phyloP scores from a whole-genome alignment of 495 filamentous ascomycete genomes.

The Annulohypoxylon maeteangense region DNA sequence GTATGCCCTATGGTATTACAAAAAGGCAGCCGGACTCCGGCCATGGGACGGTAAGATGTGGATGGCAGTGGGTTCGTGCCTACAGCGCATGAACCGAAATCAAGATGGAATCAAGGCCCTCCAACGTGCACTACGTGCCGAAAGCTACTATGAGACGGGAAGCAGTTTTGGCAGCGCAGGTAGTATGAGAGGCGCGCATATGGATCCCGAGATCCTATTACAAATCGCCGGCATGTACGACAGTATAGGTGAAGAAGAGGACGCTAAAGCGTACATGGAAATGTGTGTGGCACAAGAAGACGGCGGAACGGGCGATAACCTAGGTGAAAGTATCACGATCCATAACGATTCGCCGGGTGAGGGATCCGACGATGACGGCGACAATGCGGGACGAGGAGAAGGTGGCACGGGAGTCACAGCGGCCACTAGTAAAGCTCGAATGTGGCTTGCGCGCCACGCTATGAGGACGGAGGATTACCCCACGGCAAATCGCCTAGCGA shows the following conservation, averaged over 20 bases:
- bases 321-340: conserved; percentile 61
- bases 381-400: conserved; percentile 49
- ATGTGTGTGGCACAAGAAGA: conserved; percentile 91
- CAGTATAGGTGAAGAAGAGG: conserved; percentile 73
- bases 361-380: conserved; percentile 64
- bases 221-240: conserved; percentile 93
- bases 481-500: conserved; percentile 82
- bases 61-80: conserved; percentile 92
- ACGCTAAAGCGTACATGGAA: conserved; percentile 94
- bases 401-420: conserved; percentile 81
- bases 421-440: conserved; percentile 87
- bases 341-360: conserved; percentile 60
- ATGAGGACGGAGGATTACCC: conserved; percentile 77
- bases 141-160: conserved; percentile 76
- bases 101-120: conserved; percentile 91
- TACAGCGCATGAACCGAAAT: conserved; percentile 83
- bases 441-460: conserved; percentile 91
- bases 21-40: conserved; percentile 88
- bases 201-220: conserved; percentile 90
- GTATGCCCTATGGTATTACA: conserved; percentile 97
- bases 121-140: conserved; percentile 88
- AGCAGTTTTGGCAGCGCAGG: conserved; percentile 58
- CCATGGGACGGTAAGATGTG: conserved; percentile 99
- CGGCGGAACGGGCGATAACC: conserved; percentile 55
- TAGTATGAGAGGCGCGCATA: conserved; percentile 58